Evolutionary conservation across 2,329 filamentous ascomycete genomes (phyloP), one percentile per base, ranked within the genome.

Genomic region (Trichoderma atrobrunneum): DNA sequence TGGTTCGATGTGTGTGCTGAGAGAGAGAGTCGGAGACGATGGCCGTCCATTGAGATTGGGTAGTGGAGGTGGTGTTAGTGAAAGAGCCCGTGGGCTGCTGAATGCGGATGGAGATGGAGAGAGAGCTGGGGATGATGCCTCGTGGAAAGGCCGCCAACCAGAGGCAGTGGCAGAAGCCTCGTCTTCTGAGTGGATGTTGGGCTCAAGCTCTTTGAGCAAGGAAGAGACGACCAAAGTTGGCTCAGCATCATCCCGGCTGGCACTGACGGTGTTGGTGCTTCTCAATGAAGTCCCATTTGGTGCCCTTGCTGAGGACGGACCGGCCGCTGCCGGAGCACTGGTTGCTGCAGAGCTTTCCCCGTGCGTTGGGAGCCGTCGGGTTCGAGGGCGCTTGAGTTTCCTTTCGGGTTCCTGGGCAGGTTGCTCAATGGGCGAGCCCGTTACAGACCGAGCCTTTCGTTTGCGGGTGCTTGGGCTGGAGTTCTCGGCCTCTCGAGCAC

Each of bases 161-260:
- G 76, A 75, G n/a, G 75, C 74, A 32, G 76, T 62, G 28, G 73
- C 72, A 6, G 77, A 70, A 3, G 76, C 77, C 72, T 90, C 88
- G 65, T 91, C 89, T 70, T 91, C 89, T 0, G 87, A 87, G 3
- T 84, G 81, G 70, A 87, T 81, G 80, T 86, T 87, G 81, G 87
- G 88, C 74, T 97, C 94, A 1, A 98, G 93, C 80, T 98, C 95
- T 79, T 93, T 94, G 64, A 98, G 84, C 7, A 98, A 85, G 0
- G 94, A 95, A 28, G 94, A 93, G 8, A 98, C 86, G 78, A 98
- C 86, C 78, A 98, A 95, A 7, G 93, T 95, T 8, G 94, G 93
- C 8, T 87, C 88, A 32, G 85, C 87, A 51, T 84, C 75, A 72
- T 75, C 64, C 74, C 73, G 75, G 43, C 74, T 74, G 21, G 74